Base-by-base conservation (phyloP, 2,329 filamentous ascomycete species). In the Penicillium sp. region DNA sequence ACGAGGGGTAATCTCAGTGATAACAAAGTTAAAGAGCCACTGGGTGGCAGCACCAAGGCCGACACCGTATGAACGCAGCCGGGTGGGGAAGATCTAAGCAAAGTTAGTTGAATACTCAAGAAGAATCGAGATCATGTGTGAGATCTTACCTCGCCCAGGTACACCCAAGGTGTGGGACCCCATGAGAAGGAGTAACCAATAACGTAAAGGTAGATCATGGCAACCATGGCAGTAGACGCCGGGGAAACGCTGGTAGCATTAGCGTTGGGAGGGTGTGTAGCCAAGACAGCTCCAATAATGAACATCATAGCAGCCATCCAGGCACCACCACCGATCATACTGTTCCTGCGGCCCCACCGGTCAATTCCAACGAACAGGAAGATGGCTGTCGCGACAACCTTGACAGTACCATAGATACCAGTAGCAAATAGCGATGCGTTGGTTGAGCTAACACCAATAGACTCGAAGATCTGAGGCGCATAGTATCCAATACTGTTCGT, bases 191-290 rank as follows among this genome's bases (percentile, higher is more conserved):
- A 68, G 50, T 70, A 70, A 15, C 67, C 67, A 48, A 70, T 70
- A 7, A 69, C 68, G 50, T 81, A 81, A 5, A 82, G 77, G 66
- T 80, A 82, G 49, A 82, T 74, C 67, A 82, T 81, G 8, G 77
- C 75, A 47, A 82, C 67, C 66, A 73, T 71, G 22, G 67, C 69
- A 49, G 67, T 67, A 3, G 68, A 70, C 4, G 70, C 69, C 2
- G 56, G 50, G 1, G 72, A 73, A 47, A 74, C 68, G 11, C 51
- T 58, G 22, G 51, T 56, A 11, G 66, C 46, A 14, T 63, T 59
- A 5, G 63, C 25, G 29, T 72, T 54, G 3, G 71, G 73, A 1
- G 73, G 72, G 35, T 74, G 53, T 1, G 68, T 72, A 15, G 65
- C 68, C 52, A 66, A 60, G 8, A 71, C 68, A 20, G 67, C 64